Evolutionary conservation across 1,284 basidiomycete genomes (phyloP), one percentile per base, ranked within the genome.

Genomic region (Apiotrichum porosum): DNA sequence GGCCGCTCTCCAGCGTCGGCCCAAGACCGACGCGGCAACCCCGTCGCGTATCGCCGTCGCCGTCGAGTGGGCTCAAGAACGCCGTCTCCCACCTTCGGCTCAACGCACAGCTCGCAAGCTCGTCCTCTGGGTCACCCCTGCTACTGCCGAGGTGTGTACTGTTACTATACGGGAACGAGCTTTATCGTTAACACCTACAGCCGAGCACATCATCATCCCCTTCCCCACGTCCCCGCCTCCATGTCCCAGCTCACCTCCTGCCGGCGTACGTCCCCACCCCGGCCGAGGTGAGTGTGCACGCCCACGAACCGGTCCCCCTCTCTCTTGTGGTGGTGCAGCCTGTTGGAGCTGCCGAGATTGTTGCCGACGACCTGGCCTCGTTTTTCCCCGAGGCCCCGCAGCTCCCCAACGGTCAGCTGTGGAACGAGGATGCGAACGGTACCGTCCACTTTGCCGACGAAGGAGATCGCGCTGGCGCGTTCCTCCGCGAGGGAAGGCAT

Each of bases 311-410:
- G 0, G 51, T 73, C n/a, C 37, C 51, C 1, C 63, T 75, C 24
- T 52, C 58, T 3, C 57, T 68, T 1, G 56, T 63, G 17, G 61
- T 74, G 30, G 57, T 75, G 12, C 64, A 72, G 45, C 61, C 69
- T 0, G 41, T 40, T 6, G 50, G 66, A 4, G 37, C 33, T 2
- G 24, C 41, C 18, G 52, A 50, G 15, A 50, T 70, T 26, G 37
- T 61, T 6, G 45, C 61, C 9, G 53, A 61, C 10, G 53, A 55
- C 37, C 47, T 55, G 15, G 43, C 22, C 6, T 43, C 39, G 47
- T 51, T 55, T 23, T 55, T 51, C 34, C 42, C 49, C 14, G 41
- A 46, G 21, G 41, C 49, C 1, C 32, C 22, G 24, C 17, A 19
- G 19, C 38, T 38, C 2, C 1, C 10, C 22, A 41, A 40, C 38